phyloP scores from a whole-genome alignment of 208 protist genomes.

The Leishmania turanica region DNA sequence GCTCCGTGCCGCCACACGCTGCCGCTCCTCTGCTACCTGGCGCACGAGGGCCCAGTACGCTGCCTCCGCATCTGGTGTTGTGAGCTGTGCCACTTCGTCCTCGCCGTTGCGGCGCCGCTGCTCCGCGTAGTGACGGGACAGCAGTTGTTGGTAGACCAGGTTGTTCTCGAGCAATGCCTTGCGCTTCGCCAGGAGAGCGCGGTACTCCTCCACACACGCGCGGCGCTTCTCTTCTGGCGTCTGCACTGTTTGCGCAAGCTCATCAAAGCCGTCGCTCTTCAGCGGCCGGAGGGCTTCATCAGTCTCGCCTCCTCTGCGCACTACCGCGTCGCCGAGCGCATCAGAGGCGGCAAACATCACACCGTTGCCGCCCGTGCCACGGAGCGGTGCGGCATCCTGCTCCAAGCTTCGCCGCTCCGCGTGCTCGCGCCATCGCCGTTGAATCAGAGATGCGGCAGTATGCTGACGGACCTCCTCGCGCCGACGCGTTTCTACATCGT shows the following conservation, averaged over 20 bases:
- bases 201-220: constrained; percentile 61
- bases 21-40: constrained; percentile 64
- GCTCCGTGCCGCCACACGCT: constrained; percentile 37
- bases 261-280: constrained; percentile 18
- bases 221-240: constrained; percentile 41
- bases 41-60: constrained; percentile 80
- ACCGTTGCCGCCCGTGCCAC: constrained; percentile 10
- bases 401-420: constrained; percentile 32
- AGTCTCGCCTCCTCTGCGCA: neutral
- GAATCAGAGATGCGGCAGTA: constrained; percentile 68
- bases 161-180: constrained; percentile 64
- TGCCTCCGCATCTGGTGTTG: constrained; percentile 68
- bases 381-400: constrained; percentile 17
- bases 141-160: constrained; percentile 62
- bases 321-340: constrained; percentile 9
- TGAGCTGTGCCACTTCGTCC: constrained; percentile 42
- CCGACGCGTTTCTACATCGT: constrained; percentile 48
- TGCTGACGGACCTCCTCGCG: constrained; percentile 55
- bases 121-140: constrained; percentile 77
- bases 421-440: constrained; percentile 66
- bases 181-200: constrained; percentile 58
- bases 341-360: neutral
- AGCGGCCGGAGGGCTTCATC: constrained; percentile 10
- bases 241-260: constrained; percentile 9
- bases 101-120: constrained; percentile 81